Conservation (phyloP, 2,329 filamentous ascomycete species). For the Dendrostoma leiphaemia region DNA sequence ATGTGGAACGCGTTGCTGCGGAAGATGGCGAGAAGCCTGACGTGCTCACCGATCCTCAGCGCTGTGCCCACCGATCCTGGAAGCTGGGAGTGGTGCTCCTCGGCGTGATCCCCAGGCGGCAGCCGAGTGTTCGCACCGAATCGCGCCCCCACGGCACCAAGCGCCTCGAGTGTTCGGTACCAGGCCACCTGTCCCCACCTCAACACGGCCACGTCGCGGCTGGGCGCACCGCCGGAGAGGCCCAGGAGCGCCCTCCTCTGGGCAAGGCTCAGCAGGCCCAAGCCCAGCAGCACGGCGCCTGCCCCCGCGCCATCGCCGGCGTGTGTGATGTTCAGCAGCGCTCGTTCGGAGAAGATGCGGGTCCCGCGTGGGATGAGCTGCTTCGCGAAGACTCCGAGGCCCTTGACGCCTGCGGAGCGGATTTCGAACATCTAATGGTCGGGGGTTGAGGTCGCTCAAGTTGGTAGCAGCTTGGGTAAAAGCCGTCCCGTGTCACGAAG, state of each 20-base stretch:
- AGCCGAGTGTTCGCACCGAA: background rate
- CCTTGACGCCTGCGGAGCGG: background rate
- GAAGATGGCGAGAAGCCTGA: background rate
- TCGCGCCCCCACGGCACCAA: background rate
- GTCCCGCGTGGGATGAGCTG: constrained; percentile 1
- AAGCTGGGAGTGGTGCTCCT: background rate
- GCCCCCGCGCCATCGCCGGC: background rate
- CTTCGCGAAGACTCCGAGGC: constrained; percentile 5
- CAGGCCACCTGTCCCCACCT: background rate
- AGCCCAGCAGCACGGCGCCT: background rate
- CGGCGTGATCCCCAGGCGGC: background rate
- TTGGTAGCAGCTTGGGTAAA: no score
- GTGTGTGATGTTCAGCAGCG: background rate
- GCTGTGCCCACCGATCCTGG: background rate
- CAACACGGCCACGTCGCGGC: background rate
- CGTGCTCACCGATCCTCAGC: background rate
- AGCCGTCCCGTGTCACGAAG: no score
- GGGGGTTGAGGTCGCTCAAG: no score
- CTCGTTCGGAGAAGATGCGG: background rate
- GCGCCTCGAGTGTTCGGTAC: background rate
- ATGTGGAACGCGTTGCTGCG: background rate
- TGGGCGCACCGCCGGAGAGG: background rate
- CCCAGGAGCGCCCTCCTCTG: background rate
- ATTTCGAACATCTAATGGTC: background rate
- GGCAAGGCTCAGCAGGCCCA: background rate